phyloP scores from a whole-genome alignment of 148 eudicot genomes.

The Vaccinium corymbosum region DNA sequence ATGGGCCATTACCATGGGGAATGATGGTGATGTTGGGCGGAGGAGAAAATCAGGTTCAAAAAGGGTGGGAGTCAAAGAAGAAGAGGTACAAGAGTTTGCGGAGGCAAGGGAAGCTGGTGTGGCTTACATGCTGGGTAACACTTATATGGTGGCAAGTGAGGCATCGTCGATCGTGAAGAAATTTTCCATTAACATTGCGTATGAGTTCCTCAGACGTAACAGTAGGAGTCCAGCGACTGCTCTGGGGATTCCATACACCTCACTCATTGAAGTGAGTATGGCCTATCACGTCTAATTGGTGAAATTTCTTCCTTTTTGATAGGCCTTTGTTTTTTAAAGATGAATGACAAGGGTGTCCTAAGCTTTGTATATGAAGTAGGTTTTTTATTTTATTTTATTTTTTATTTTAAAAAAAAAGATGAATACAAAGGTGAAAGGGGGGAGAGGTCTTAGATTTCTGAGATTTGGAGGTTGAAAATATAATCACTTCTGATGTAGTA shows the following conservation, averaged over 20 bases:
- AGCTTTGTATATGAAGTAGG: not conserved
- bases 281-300: slow-evolving; percentile 29
- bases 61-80: slow-evolving; percentile 1
- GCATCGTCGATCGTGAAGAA: slow-evolving; percentile 32
- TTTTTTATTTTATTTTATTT: too few species aligned
- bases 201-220: slow-evolving; percentile 40
- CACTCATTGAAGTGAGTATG: slow-evolving; percentile 44
- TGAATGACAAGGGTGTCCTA: not conserved
- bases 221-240: slow-evolving; percentile 33
- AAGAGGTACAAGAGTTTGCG: slow-evolving; percentile 19
- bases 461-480: not conserved
- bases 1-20: not conserved
- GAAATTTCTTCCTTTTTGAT: not conserved
- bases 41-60: slow-evolving; percentile 24
- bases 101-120: slow-evolving; percentile 39
- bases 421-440: not conserved
- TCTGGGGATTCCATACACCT: slow-evolving; percentile 38
- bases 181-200: slow-evolving; percentile 30
- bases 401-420: not conserved
- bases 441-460: not conserved
- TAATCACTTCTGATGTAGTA: not conserved
- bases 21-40: slow-evolving; percentile 7
- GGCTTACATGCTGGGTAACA: slow-evolving; percentile 42
- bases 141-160: slow-evolving; percentile 28
- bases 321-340: not conserved